Percentiles rank a stretch among this genome's conserved stretches.
Conservation (phyloP, 139 green algal genomes). For the Dunaliella sp. region DNA sequence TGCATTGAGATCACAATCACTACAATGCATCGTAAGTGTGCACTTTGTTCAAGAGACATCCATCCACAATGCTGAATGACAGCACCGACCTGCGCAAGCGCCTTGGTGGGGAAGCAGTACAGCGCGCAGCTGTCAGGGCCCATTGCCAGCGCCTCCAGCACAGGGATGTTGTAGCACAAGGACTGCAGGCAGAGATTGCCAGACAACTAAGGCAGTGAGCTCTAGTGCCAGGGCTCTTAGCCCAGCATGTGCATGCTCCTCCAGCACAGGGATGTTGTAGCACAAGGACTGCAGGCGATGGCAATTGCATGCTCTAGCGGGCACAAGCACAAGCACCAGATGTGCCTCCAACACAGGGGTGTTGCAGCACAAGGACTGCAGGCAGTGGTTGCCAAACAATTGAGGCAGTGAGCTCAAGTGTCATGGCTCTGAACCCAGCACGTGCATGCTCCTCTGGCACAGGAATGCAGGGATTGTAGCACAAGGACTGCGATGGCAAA, state of each 20-base stretch:
- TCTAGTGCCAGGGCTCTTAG: not conserved
- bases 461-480: not conserved
- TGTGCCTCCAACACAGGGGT: constrained; percentile 39
- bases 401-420: not conserved
- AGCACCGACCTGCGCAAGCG: constrained; percentile 55
- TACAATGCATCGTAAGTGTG: no score
- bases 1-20: no score
- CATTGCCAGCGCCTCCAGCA: constrained; percentile 50
- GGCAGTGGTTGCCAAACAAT: not conserved
- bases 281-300: not conserved
- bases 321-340: no score
- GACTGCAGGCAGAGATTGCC: not conserved
- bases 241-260: no score
- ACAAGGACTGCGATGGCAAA: no score
- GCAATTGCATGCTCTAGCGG: no score
- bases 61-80: no score
- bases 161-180: constrained; percentile 9
- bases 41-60: no score
- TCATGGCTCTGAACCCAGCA: no score
- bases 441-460: no score
- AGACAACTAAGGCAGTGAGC: not conserved
- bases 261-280: not conserved
- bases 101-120: constrained; percentile 97
- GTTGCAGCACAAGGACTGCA: constrained; percentile 21
- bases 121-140: constrained; percentile 63